phyloP scores from a whole-genome alignment of 108 stramenopile species.

The Seminavis robusta region DNA sequence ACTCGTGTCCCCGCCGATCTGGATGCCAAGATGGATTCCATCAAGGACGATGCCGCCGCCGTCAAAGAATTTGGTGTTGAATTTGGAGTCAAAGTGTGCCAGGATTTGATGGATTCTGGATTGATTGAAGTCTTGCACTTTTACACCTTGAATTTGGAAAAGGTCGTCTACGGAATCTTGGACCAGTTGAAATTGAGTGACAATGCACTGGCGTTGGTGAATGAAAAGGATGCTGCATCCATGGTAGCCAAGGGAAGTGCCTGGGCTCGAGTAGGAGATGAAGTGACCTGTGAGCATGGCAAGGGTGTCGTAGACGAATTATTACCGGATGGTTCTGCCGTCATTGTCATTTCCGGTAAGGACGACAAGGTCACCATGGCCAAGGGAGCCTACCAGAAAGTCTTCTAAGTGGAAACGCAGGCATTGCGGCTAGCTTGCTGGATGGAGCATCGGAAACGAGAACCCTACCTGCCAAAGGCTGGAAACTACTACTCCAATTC shows the following conservation, averaged over 20 bases:
- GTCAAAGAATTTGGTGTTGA: constrained; percentile 92
- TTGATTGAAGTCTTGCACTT: constrained; percentile 87
- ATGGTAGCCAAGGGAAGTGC: constrained; percentile 88
- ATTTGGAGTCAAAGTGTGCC: constrained; percentile 88
- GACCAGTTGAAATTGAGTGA: constrained; percentile 66
- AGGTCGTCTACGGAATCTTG: constrained; percentile 91
- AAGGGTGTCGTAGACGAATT: constrained; percentile 74
- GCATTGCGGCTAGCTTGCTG: too few species aligned
- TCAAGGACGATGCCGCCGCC: constrained; percentile 87
- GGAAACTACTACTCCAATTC: too few species aligned
- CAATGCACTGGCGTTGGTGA: constrained; percentile 43
- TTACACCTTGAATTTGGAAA: constrained; percentile 97
- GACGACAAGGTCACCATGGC: constrained; percentile 32
- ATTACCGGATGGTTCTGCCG: constrained; percentile 53
- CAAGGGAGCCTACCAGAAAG: constrained; percentile 61
- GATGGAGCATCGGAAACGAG: too few species aligned
- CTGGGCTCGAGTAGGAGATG: constrained; percentile 90
- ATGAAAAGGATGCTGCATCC: constrained; percentile 75
- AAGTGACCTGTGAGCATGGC: constrained; percentile 69
- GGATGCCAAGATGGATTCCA: constrained; percentile 77
- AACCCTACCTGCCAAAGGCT: too few species aligned
- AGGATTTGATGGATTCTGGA: constrained; percentile 69
- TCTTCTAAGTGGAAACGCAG: too few species aligned
- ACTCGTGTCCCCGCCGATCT: constrained; percentile 92
- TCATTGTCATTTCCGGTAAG: constrained; percentile 59